Percentiles rank a stretch among this genome's conserved stretches.
phyloP scores from a whole-genome alignment of 768 basidiomycete genomes.

The Gelatoporia subvermispora region DNA sequence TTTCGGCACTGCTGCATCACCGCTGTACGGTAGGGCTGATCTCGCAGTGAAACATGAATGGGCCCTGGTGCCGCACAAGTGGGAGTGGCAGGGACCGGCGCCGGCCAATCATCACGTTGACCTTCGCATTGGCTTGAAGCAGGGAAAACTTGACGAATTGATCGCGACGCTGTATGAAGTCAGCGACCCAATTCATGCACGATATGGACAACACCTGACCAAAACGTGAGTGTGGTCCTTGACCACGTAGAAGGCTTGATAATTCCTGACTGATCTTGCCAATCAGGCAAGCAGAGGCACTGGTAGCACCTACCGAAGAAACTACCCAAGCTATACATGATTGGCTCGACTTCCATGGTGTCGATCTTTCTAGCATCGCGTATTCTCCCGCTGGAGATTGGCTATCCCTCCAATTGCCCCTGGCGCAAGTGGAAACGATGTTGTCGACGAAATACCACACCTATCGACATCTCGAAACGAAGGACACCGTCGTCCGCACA shows the following conservation, averaged over 20 bases:
- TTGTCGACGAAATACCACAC: constrained; percentile 50
- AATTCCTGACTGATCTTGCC: constrained; percentile 53
- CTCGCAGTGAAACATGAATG: constrained; percentile 48
- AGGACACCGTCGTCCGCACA: constrained; percentile 49
- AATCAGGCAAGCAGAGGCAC: constrained; percentile 49
- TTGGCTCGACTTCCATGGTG: constrained; percentile 53
- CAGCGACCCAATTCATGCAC: constrained; percentile 45
- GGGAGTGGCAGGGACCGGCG: constrained; percentile 41
- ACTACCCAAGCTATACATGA: constrained; percentile 43
- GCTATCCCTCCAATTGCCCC: constrained; percentile 48
- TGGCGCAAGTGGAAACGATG: constrained; percentile 56
- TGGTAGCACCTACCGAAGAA: constrained; percentile 49
- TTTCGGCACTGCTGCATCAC: too few relatives aligned
- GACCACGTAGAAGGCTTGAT: constrained; percentile 26
- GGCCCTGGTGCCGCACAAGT: constrained; percentile 39
- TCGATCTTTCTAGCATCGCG: constrained; percentile 24
- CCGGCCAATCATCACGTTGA: constrained; percentile 43
- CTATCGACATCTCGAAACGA: constrained; percentile 44
- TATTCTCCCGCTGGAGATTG: constrained; percentile 49
- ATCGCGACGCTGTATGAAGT: constrained; percentile 49
- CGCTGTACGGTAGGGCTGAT: constrained; percentile 32
- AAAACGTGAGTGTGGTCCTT: constrained; percentile 21
- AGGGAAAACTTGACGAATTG: constrained; percentile 46
- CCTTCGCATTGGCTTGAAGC: constrained; percentile 53
- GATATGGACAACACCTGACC: constrained; percentile 20